These are phyloP conservation scores for Holtermanniella nyarrowii DNA, from an alignment of 768 basidiomycete genomes.

Conservation along the genomic window DNA sequence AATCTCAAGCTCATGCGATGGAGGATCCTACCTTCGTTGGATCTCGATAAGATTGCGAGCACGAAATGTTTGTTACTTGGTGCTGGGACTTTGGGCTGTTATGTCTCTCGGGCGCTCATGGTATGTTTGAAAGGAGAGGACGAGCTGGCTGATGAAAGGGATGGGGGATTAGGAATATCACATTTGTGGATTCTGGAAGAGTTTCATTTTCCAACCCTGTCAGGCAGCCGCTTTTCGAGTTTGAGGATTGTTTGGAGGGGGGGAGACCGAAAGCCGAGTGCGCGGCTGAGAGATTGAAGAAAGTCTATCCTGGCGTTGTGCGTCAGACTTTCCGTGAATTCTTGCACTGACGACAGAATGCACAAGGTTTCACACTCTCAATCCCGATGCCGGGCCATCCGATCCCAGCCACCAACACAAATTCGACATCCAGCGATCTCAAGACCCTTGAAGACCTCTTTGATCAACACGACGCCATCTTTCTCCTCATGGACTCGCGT, in stretches of 20 bases:
- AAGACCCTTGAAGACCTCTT: slow-evolving; percentile 63
- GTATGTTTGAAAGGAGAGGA: slow-evolving; percentile 43
- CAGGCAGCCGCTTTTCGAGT: slow-evolving; percentile 90
- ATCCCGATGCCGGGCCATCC: slow-evolving; percentile 99
- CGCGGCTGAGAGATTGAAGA: slow-evolving; percentile 72
- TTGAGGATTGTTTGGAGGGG: slow-evolving; percentile 81
- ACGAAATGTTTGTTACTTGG: slow-evolving; percentile 80
- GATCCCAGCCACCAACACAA: slow-evolving; percentile 48
- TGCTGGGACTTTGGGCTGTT: slow-evolving; percentile 93
- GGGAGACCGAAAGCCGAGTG: slow-evolving; percentile 89
- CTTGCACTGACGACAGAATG: slow-evolving; percentile 50
- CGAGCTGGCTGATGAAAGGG: slow-evolving; percentile 48
- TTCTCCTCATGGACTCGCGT: slow-evolving; percentile 94
- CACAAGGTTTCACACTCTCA: slow-evolving; percentile 62
- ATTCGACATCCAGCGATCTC: slow-evolving; percentile 60
- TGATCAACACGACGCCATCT: slow-evolving; percentile 77
- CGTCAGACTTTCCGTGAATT: slow-evolving; percentile 33
- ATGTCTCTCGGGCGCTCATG: slow-evolving; percentile 85
- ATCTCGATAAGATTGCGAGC: slow-evolving; percentile 72
- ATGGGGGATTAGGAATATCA: slow-evolving; percentile 92
- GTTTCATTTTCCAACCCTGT: slow-evolving; percentile 98
- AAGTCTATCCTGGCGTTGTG: slow-evolving; percentile 88
- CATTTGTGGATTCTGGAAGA: slow-evolving; percentile 76
- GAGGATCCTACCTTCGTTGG: slow-evolving; percentile 80
- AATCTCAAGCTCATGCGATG: slow-evolving; percentile 97